Evolutionary conservation across 805 yeast species (phyloP), one percentile per base, ranked within the genome.

Genomic region (Kluyveromyces lactis): DNA sequence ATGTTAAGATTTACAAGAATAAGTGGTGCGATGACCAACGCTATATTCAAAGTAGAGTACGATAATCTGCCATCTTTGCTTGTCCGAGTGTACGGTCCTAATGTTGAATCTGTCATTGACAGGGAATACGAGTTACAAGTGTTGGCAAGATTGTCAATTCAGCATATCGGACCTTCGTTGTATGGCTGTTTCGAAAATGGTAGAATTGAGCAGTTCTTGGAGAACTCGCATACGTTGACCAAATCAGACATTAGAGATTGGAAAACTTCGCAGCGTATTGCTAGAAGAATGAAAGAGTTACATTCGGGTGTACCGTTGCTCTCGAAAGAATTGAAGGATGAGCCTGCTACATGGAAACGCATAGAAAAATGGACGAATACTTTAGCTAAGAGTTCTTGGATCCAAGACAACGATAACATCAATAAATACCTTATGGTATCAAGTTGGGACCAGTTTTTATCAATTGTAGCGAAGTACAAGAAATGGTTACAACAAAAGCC

Each of bases 241-340:
- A 81, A 77, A 47, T 69, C 73, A 6, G 86, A 85, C 49, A 75
- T 92, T 37, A 71, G 94, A 56, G 78, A 79, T 46, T 78, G 86
- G 45, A 79, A 77, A 21, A 79, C 84, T 15, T 77, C 87, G 35
- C 79, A 81, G 47, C 82, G 85, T 68, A 81, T 92, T 47, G 97
- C 95, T 11, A 78, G 95, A 67, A 80, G 98, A 67, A 92, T 92
- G 97, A 81, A 89, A 54, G 97, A 92, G 50, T 69, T 92, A 41
- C 98, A 92, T 56, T 71, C 70, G 41, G 89, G 90, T 52, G 79
- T 92, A 16, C 77, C 75, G 11, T 64, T 92, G 38, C 71, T 75
- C 17, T 57, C 62, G 2, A 64, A 63, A 3, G 96, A 87, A 51
- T 64, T 68, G 32, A 58, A 56, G 5, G 56, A 56, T 11, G 83